These are phyloP conservation scores for Panus rudis DNA, from an alignment of 768 basidiomycete genomes.

Conservation along the genomic window DNA sequence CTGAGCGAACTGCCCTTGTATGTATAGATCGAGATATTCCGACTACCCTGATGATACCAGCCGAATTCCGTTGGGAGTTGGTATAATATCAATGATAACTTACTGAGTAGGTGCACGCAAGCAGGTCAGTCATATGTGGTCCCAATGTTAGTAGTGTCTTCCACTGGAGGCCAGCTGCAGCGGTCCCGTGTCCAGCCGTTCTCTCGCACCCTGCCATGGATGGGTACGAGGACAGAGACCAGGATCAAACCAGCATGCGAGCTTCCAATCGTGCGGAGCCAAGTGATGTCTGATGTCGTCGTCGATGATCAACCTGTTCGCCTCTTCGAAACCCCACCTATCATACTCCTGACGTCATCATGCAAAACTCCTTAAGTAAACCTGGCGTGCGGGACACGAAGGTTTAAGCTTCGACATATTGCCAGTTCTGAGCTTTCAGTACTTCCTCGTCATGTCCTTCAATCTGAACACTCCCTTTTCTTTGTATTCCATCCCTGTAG, in stretches of 20 bases:
- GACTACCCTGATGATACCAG: not conserved
- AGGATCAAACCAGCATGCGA: too few relatives aligned
- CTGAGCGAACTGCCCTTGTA: not conserved
- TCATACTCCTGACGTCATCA: too few relatives aligned
- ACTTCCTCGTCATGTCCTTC: not conserved
- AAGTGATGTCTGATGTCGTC: too few relatives aligned
- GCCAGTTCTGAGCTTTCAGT: not conserved
- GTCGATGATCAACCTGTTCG: too few relatives aligned
- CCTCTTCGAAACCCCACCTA: too few relatives aligned
- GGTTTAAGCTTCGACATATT: too few relatives aligned
- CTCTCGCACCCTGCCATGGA: not conserved
- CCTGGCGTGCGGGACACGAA: too few relatives aligned
- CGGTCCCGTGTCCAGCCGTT: not conserved
- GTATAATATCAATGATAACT: not conserved
- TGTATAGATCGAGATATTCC: not conserved
- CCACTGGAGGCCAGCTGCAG: not conserved
- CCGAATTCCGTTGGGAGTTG: not conserved
- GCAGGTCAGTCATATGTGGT: not conserved
- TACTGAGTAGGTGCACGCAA: not conserved
- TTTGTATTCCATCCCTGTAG: not conserved
- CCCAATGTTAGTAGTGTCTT: not conserved
- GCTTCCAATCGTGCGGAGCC: too few relatives aligned
- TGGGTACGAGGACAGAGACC: not conserved
- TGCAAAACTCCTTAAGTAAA: too few relatives aligned
- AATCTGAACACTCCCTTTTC: not conserved